These are phyloP conservation scores for Croton laevigatus DNA, from an alignment of 441 rosid genomes.

Conservation along the genomic window DNA sequence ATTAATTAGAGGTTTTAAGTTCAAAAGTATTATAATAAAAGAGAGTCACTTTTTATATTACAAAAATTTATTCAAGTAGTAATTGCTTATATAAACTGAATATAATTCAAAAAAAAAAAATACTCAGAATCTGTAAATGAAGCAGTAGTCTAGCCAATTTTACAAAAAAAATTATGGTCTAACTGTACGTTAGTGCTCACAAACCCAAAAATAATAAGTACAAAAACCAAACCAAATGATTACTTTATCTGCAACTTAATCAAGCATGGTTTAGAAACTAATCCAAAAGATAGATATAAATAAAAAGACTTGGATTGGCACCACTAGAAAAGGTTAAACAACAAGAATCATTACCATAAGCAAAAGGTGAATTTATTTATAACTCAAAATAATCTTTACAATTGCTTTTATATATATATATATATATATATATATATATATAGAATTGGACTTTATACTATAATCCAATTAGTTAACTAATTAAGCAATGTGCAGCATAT, in stretches of 20 bases:
- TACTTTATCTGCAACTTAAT: constrained; percentile 13
- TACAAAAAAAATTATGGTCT: too few relatives aligned
- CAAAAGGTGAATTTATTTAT: constrained; percentile 6
- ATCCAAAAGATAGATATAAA: neutral
- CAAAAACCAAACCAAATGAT: constrained; percentile 19
- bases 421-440: too few relatives aligned
- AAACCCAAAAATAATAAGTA: constrained; percentile 7
- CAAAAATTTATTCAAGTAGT: too few relatives aligned
- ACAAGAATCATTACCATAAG: constrained; percentile 4
- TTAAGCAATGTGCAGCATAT: constrained; percentile 23
- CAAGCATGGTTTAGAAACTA: neutral
- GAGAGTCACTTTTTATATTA: too few relatives aligned
- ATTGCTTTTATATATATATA: neutral
- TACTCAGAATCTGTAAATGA: too few relatives aligned
- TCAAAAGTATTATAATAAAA: too few relatives aligned
- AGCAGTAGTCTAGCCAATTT: too few relatives aligned
- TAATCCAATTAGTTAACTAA: constrained; percentile 17
- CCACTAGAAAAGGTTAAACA: constrained; percentile 12
- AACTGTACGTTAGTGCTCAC: too few relatives aligned
- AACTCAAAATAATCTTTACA: neutral
- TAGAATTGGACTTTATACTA: too few relatives aligned
- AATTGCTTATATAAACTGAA: too few relatives aligned
- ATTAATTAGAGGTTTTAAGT: too few relatives aligned
- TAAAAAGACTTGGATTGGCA: neutral
- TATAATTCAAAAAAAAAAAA: too few relatives aligned